Percentiles rank a stretch among this genome's conserved stretches.
These are phyloP conservation scores for Mortierella sp. DNA, from an alignment of 371 early-diverging fungal species.

Conservation along the genomic window DNA sequence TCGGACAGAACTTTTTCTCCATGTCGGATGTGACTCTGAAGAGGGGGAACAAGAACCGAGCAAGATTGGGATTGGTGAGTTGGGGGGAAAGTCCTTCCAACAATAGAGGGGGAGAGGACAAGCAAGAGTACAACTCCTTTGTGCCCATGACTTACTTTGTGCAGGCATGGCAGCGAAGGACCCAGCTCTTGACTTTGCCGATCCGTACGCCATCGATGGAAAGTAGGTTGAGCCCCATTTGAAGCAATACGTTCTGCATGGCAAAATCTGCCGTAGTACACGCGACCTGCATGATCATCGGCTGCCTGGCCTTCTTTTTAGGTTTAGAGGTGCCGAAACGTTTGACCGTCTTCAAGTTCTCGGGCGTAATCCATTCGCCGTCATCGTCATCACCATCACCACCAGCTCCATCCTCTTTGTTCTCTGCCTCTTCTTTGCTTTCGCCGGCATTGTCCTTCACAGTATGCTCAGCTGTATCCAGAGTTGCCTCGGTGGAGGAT, in stretches of 20 bases:
- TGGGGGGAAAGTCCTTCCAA: background rate
- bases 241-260: conserved; percentile 96
- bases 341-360: conserved; percentile 79
- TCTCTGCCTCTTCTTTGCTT: conserved; percentile 25
- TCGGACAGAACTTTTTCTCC: conserved; percentile 93
- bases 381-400: conserved; percentile 69
- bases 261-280: conserved; percentile 96
- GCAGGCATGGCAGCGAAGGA: conserved; percentile 96
- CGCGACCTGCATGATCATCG: conserved; percentile 73
- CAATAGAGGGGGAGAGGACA: background rate
- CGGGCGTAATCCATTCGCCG: conserved; percentile 96
- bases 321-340: conserved; percentile 62
- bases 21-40: conserved; percentile 81
- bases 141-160: conserved; percentile 69
- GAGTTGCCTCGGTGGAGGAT: conserved; percentile 2
- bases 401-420: conserved; percentile 30
- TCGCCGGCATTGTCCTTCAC: conserved; percentile 7
- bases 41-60: background rate
- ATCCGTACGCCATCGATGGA: conserved; percentile 89
- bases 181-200: conserved; percentile 83
- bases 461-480: background rate
- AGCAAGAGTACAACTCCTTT: background rate
- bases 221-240: conserved; percentile 88
- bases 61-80: background rate
- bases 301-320: conserved; percentile 54